These are phyloP conservation scores for Aureococcus anophagefferens DNA, from an alignment of 108 stramenopile species.

Conservation along the genomic window DNA sequence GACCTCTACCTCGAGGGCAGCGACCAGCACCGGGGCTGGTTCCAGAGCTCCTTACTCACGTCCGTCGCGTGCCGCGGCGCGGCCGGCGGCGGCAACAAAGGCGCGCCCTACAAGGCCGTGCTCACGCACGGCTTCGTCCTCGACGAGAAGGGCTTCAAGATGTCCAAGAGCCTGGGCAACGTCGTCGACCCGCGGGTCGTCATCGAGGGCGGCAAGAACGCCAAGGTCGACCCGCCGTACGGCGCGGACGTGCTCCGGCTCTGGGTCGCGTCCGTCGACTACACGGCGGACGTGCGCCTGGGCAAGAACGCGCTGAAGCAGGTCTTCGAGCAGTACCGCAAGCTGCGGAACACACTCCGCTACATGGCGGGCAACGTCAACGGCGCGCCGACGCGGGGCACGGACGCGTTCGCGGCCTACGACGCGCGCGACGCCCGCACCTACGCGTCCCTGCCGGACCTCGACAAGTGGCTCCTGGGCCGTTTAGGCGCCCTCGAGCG, in stretches of 20 bases:
- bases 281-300: conserved; percentile 81
- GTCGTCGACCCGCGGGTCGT: conserved; percentile 85
- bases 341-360: conserved; percentile 86
- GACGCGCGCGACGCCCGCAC: conserved; percentile 11
- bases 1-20: conserved; percentile 84
- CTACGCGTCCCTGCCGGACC: conserved; percentile 71
- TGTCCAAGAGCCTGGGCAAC: conserved; percentile 97
- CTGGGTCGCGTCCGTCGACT: conserved; percentile 95
- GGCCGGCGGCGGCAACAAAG: conserved; percentile 42
- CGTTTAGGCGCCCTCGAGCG: conserved; percentile 56
- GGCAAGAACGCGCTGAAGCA: conserved; percentile 85
- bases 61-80: conserved; percentile 68
- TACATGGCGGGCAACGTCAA: conserved; percentile 85
- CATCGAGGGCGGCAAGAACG: conserved; percentile 89
- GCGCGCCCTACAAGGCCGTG: conserved; percentile 89
- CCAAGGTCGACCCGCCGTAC: conserved; percentile 85
- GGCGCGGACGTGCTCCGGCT: conserved; percentile 94
- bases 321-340: conserved; percentile 80
- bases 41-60: conserved; percentile 91
- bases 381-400: conserved; percentile 51
- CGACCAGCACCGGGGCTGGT: conserved; percentile 98
- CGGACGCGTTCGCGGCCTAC: conserved; percentile 27
- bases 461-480: conserved; percentile 93
- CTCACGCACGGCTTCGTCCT: conserved; percentile 96
- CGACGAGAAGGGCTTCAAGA: conserved; percentile 96